Base-by-base conservation (phyloP, 2,329 filamentous ascomycete genomes). In the Penicillium sp. region DNA sequence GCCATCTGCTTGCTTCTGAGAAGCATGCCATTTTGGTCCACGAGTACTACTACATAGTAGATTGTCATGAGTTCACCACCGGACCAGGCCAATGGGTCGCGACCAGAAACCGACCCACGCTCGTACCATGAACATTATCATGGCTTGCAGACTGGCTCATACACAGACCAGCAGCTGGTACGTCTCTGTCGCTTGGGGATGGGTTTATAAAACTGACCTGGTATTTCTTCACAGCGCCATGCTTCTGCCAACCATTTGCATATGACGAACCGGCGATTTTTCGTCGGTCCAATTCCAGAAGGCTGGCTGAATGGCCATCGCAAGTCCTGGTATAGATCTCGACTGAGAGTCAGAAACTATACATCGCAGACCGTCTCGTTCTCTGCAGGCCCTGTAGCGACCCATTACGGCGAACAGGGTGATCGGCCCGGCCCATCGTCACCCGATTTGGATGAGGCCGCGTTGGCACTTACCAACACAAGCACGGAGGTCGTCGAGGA, bases 271-370 rank as follows among this genome's bases (percentile, higher is more conserved):
- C 78, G 82, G 52, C 81, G 85, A 52, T 82, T 81, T 71, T 88
- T 88, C 71, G 84, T 88, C 56, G 85, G 85, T 0, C 85, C 85
- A 35, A 84, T 87, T 35, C 85, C 85, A 42, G 82, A 84, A 63
- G 84, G 82, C 54, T 88, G 85, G 85, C 76, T 87, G 51, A 83
- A 82, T 62, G 82, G 80, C 57, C 82, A 87, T 68, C 78, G 84
- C 50, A 84, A 84, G 63, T 79, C 82, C 55, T 87, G 85, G 85
- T 87, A 86, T 71, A 82, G 76, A 57, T 66, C 70, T 37, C 70
- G 76, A 44, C 57, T 80, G 1, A 72, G 69, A 30, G 65, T 78
- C 37, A 75, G 67, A 49, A 75, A 79, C 44, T 80, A 80, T 61
- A 76, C 77, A 3, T 80, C 78, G 1, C 67, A 73, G 31, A 67